These are phyloP conservation scores for Eleusine coracana DNA, from an alignment of 176 grass and related monocot species.

Conservation along the genomic window DNA sequence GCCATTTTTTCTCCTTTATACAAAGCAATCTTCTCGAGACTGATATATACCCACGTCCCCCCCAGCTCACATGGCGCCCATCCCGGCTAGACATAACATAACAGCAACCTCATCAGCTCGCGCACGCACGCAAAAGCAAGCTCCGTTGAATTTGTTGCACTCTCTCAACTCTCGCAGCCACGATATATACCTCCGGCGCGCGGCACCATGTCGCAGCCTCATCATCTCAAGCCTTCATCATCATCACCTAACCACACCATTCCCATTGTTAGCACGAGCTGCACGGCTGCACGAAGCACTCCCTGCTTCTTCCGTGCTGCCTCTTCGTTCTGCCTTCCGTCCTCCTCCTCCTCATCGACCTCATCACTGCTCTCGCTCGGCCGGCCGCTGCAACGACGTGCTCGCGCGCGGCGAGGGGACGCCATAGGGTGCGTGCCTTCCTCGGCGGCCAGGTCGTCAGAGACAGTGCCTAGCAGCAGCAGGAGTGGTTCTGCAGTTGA, in stretches of 20 bases:
- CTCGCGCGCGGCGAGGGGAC: not conserved
- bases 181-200: not conserved
- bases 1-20: not conserved
- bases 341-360: not conserved
- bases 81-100: not conserved
- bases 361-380: not conserved
- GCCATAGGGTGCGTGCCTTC: conserved; percentile 4
- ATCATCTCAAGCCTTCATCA: not conserved
- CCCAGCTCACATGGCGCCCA: not conserved
- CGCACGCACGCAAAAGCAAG: not conserved
- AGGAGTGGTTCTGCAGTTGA: not conserved
- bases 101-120: not conserved
- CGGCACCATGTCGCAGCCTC: not conserved
- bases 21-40: not conserved
- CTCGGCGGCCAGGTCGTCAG: not conserved
- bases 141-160: not conserved
- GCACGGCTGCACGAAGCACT: not conserved
- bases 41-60: not conserved
- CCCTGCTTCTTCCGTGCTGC: not conserved
- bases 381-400: not conserved
- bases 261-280: not conserved
- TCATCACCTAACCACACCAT: not conserved
- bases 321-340: not conserved
- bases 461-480: not conserved
- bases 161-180: not conserved